phyloP scores from a whole-genome alignment of 345 rosid species.

The Lumnitzera racemosa region DNA sequence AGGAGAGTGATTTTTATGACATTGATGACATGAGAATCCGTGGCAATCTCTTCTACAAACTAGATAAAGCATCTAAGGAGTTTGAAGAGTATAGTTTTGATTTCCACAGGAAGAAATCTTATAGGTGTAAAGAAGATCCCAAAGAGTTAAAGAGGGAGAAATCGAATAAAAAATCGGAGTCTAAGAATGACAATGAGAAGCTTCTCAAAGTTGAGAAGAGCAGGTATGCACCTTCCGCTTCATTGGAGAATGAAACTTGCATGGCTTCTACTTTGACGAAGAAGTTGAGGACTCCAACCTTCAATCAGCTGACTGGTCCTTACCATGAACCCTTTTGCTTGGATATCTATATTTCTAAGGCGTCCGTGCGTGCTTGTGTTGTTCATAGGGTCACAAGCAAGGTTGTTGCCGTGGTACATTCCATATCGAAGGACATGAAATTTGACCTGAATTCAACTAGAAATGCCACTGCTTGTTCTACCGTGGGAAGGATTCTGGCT shows the following conservation, averaged over 20 bases:
- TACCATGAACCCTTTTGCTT: conserved; percentile 84
- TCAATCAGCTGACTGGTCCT: conserved; percentile 82
- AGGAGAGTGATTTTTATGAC: conserved; percentile 49
- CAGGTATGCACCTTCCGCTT: not conserved
- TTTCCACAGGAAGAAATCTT: conserved; percentile 56
- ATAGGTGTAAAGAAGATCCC: conserved; percentile 26
- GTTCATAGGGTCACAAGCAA: conserved; percentile 79
- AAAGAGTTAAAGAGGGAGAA: conserved; percentile 25
- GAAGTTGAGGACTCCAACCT: conserved; percentile 57
- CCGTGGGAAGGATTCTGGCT: conserved; percentile 69
- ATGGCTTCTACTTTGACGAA: conserved; percentile 17
- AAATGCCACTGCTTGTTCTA: conserved; percentile 57
- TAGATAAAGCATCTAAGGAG: conserved; percentile 69
- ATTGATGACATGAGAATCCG: conserved; percentile 74
- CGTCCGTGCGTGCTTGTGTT: conserved; percentile 77
- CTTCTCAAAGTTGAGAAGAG: conserved; percentile 9
- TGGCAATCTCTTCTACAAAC: conserved; percentile 75
- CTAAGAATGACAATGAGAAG: conserved; percentile 13
- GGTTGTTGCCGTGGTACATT: conserved; percentile 85
- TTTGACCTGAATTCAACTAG: conserved; percentile 68
- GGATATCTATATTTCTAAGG: conserved; percentile 72
- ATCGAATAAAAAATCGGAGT: not conserved
- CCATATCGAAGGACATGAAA: conserved; percentile 82
- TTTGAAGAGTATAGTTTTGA: conserved; percentile 68
- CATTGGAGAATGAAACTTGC: conserved; percentile 11